Evolutionary conservation across 1,284 basidiomycete species (phyloP).

Genomic region (Sparassis latifolia): DNA sequence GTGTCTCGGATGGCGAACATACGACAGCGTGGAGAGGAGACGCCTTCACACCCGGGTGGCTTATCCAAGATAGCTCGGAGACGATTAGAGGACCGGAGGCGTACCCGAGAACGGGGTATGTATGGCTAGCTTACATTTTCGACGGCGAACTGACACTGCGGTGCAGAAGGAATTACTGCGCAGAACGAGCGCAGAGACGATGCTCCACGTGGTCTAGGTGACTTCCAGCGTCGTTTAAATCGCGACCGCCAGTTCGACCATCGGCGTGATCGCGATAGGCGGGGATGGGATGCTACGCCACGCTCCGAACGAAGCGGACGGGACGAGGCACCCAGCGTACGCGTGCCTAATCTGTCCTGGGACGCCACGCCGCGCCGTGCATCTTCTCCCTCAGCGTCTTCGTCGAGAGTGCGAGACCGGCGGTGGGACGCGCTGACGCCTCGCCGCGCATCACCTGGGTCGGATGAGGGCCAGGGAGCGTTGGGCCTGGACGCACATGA

Average conservation of each 20-base stretch:
- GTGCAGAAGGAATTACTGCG: constrained; percentile 56
- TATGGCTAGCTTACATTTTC: background rate
- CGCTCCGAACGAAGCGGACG: constrained; percentile 48
- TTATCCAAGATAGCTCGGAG: constrained; percentile 70
- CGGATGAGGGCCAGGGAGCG: constrained; percentile 40
- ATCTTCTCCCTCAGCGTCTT: constrained; percentile 36
- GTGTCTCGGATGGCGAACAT: constrained; percentile 48
- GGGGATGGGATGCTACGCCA: constrained; percentile 70
- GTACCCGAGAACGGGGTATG: constrained; percentile 60
- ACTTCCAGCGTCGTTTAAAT: constrained; percentile 65
- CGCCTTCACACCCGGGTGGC: constrained; percentile 90
- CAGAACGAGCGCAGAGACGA: constrained; percentile 45
- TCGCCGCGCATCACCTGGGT: constrained; percentile 49
- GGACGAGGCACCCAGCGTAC: constrained; percentile 76
- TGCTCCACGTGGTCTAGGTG: constrained; percentile 59
- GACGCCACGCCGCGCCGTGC: constrained; percentile 74
- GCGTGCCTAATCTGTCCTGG: constrained; percentile 86
- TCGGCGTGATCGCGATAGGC: constrained; percentile 16
- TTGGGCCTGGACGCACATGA: constrained; percentile 66
- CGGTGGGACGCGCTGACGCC: constrained; percentile 88
- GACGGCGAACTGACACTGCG: background rate
- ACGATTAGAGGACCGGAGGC: constrained; percentile 72
- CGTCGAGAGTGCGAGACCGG: constrained; percentile 50
- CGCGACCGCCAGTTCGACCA: constrained; percentile 38
- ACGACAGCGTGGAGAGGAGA: constrained; percentile 80